A percentile compares a stretch with the other conserved stretches of the same genome.
Conservation (phyloP, 2,329 filamentous ascomycete genomes). For the Colletotrichum shisoi region DNA sequence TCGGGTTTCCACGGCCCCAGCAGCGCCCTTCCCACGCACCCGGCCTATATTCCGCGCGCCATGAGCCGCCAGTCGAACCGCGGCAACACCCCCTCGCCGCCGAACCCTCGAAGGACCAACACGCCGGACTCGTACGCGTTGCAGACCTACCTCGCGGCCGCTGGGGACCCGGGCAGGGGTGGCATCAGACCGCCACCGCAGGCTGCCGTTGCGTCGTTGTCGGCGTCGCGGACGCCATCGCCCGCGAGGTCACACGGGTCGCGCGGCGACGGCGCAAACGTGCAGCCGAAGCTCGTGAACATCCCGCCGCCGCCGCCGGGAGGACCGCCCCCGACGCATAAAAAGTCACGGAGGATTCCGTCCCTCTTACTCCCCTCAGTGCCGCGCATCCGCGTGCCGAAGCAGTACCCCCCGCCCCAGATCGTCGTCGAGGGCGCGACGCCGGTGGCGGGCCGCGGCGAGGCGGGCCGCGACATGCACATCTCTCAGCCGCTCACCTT, state of each 20-base stretch:
- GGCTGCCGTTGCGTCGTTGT: conserved; percentile 9
- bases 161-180: conserved; percentile 43
- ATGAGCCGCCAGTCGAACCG: conserved; percentile 44
- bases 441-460: conserved; percentile 42
- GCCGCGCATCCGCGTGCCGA: conserved; percentile 51
- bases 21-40: conserved; percentile 56
- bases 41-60: conserved; percentile 57
- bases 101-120: conserved; percentile 40
- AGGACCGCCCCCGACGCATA: conserved; percentile 41
- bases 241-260: conserved; percentile 20
- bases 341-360: conserved; percentile 44
- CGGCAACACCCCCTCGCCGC: conserved; percentile 31
- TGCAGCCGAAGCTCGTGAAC: not conserved
- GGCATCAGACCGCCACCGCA: conserved; percentile 28
- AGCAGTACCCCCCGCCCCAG: conserved; percentile 52
- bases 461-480: conserved; percentile 41
- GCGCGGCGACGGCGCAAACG: conserved; percentile 7
- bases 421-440: conserved; percentile 47
- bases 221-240: conserved; percentile 7
- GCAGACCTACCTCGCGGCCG: conserved; percentile 50
- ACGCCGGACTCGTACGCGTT: conserved; percentile 49
- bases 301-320: conserved; percentile 41
- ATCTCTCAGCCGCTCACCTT: conserved; percentile 46
- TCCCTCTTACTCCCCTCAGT: conserved; percentile 51
- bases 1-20: conserved; percentile 39